These are phyloP conservation scores for Dactylella cylindrospora DNA, from an alignment of 2,329 filamentous ascomycete genomes.

Conservation along the genomic window DNA sequence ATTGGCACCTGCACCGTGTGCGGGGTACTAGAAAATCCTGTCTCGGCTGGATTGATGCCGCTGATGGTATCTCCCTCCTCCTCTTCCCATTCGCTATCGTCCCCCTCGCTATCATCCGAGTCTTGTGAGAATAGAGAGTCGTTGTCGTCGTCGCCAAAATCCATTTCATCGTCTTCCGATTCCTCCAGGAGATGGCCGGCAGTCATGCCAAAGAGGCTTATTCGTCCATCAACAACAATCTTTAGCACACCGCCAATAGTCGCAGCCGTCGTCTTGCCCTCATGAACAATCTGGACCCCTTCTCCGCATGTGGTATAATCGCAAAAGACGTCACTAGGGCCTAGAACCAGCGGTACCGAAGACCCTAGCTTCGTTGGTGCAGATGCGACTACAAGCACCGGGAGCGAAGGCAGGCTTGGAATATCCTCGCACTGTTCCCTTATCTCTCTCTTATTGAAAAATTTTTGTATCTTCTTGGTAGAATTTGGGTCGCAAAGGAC, in stretches of 20 bases:
- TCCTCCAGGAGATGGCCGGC: slow-evolving; percentile 17
- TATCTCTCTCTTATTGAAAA: slow-evolving; percentile 44
- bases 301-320: slow-evolving; percentile 15
- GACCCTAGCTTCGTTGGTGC: background rate
- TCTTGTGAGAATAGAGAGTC: slow-evolving; percentile 4
- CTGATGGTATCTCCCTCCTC: slow-evolving; percentile 1
- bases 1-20: slow-evolving; percentile 18
- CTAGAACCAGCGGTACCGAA: slow-evolving; percentile 3
- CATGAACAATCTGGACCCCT: slow-evolving; percentile 23
- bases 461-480: slow-evolving; percentile 40
- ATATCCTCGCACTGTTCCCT: slow-evolving; percentile 28
- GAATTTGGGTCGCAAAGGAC: slow-evolving; percentile 46
- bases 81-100: no score
- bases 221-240: slow-evolving; percentile 1
- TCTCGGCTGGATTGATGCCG: no score
- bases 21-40: background rate
- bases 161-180: background rate
- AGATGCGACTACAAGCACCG: slow-evolving; percentile 16
- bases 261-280: slow-evolving; percentile 14
- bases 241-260: slow-evolving; percentile 23
- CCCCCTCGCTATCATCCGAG: slow-evolving; percentile 1
- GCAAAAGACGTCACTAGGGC: slow-evolving; percentile 5
- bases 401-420: slow-evolving; percentile 12
- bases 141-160: background rate
- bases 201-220: slow-evolving; percentile 14